Evolutionary conservation across 495 filamentous ascomycete genomes (phyloP), one percentile per base, ranked within the genome.

Genomic region (Tuber brumale): DNA sequence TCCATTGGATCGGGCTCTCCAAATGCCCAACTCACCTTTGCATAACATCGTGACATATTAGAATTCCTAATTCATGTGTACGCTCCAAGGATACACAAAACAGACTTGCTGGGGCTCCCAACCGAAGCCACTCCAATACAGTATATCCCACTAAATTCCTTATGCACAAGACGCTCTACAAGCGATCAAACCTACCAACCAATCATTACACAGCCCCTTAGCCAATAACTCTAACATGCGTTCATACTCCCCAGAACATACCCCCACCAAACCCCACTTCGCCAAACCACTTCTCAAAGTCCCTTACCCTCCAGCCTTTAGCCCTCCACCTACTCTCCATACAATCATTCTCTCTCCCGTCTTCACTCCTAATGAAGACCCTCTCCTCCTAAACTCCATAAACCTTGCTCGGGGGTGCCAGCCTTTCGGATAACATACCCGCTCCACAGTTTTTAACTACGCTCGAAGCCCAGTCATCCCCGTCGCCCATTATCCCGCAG

Each of bases 241-340:
- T n/a, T 94, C 92, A 84, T 94, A 94, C 75, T 89, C 85, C 44
- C 87, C 90, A n/a, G 91, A 94, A 85, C 91, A 93, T 92, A 45
- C 90, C 89, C n/a, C 46, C 88, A 21, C 88, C 90, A 84, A 94
- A 93, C 70, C 86, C 85, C 74, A 94, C 85, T 83, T 94, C 91
- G 61, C 89, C 86, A 84, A 94, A 93, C 77, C 87, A 85, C 44
- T 85, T 85, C 79, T 92, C 90, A 75, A 92, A 90, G 70, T 91
- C 88, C 71, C 90, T n/a, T 83, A 89, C 88, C 12, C 91, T 91
- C 27, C 89, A 89, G 73, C 88, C 83, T 16, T 90, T 91, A 21
- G 92, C 84, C 14, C 82, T 82, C 45, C 57, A 85, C 80, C 70
- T 75, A 72, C 44, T 83, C 82, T 78, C 84, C 83, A n/a, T 83